phyloP scores from a whole-genome alignment of 257 asterid genomes.

The Salvia hispanica region DNA sequence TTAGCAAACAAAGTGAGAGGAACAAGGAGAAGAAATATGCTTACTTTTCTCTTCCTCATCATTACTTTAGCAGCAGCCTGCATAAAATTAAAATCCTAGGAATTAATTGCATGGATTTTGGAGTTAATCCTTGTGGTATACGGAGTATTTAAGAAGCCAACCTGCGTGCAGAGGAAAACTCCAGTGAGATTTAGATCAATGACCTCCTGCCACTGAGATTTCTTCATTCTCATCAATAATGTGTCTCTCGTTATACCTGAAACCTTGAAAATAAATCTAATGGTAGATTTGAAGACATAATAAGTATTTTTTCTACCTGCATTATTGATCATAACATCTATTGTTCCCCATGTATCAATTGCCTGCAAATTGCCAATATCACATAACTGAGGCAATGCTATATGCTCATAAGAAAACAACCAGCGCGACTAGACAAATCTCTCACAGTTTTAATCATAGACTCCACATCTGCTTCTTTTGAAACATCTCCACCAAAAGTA shows the following conservation, averaged over 20 bases:
- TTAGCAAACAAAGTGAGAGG: constrained; percentile 6
- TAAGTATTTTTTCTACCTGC: constrained; percentile 58
- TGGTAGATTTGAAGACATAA: constrained; percentile 24
- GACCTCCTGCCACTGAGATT: constrained; percentile 92
- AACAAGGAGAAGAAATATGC: neutral
- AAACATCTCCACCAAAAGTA: constrained; percentile 91
- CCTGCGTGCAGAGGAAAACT: constrained; percentile 91
- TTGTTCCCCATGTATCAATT: constrained; percentile 87
- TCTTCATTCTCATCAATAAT: constrained; percentile 91
- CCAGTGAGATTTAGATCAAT: constrained; percentile 92
- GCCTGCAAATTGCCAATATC: constrained; percentile 55
- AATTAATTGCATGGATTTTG: constrained; percentile 20
- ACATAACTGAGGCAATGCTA: constrained; percentile 30
- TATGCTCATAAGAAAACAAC: constrained; percentile 16
- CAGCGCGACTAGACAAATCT: constrained; percentile 16
- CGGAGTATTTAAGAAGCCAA: constrained; percentile 25
- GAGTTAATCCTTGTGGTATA: constrained; percentile 4
- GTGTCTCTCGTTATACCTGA: constrained; percentile 93
- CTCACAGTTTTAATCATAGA: constrained; percentile 86
- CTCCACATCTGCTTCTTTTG: constrained; percentile 85
- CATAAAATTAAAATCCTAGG: constrained; percentile 33
- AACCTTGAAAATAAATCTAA: constrained; percentile 17
- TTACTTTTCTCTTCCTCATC: constrained; percentile 97
- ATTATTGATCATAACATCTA: constrained; percentile 80
- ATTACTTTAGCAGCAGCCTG: constrained; percentile 94